Base-by-base conservation (phyloP, 2,329 filamentous ascomycete species). In the Colletotrichum viniferum region DNA sequence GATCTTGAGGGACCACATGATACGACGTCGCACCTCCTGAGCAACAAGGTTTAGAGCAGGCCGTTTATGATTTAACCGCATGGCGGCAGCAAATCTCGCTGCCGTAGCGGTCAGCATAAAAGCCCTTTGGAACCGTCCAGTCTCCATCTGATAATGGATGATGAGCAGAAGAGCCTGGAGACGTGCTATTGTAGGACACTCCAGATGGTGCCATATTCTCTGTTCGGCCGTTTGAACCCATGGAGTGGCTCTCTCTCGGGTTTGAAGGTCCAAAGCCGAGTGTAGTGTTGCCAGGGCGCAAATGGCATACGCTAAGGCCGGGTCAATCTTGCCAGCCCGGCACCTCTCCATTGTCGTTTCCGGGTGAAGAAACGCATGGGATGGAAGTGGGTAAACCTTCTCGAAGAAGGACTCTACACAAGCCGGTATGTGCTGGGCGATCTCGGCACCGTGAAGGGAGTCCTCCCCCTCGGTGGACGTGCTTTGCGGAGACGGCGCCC, bases 61-160 rank as follows among this genome's bases (percentile, higher is more conserved):
- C 7, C 82, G 80, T 72, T 86, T 85, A 65, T 86, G 84, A 74
- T 86, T 86, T 18, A 87, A 78, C 7, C 85, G 83, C 24, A 87
- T 79, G 5, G 83, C 84, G 8, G 83, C 78, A 4, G 84, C 85
- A 10, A 82, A 83, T 14, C 84, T 83, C 69, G 81, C 81, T 4
- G 83, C 83, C 10, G 84, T 78, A 1, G 81, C 82, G 1, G 83
- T 79, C 1, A 85, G 77, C 83, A 85, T 85, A 61, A 85, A 85
- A 10, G 87, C 87, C 75, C 84, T 84, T 68, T 85, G 84, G 30
- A 87, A 87, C 13, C 80, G 82, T 55, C 86, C 87, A 12, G 83
- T 84, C 24, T 87, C 83, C 55, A 87, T 85, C 52, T 84, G 84
- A 69, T 87, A 86, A 76, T 86, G 85, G 69, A 88, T 86, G 73